A percentile compares a stretch with the other conserved stretches of the same genome.
phyloP scores from a whole-genome alignment of 352 stramenopile genomes.

The Pythium folliculosum region DNA sequence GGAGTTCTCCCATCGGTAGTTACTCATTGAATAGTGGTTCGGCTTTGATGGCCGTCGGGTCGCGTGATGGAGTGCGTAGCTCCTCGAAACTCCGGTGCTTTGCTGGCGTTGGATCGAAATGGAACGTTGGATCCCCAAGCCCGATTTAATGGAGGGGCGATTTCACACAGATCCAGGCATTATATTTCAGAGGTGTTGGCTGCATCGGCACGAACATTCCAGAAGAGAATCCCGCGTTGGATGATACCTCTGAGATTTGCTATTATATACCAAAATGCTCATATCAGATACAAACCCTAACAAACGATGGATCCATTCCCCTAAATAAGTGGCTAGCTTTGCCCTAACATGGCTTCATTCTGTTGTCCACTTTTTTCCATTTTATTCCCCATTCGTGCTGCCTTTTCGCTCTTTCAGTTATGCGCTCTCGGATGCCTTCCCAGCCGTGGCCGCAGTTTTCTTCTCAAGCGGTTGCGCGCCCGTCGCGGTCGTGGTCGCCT shows the following conservation, averaged over 20 bases:
- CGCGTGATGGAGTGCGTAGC: too few relatives aligned
- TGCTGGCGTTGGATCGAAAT: too few relatives aligned
- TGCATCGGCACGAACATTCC: conserved; percentile 23
- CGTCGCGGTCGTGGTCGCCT: background rate
- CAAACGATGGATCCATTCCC: background rate
- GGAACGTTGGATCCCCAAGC: background rate
- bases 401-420: conserved; percentile 1
- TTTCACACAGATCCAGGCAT: conserved; percentile 4
- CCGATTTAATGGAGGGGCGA: background rate
- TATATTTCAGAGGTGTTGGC: conserved; percentile 14
- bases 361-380: background rate
- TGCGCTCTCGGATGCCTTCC: conserved; percentile 24
- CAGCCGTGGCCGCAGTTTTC: background rate
- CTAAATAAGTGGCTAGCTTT: background rate
- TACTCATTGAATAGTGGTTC: too few relatives aligned
- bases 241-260: conserved; percentile 6
- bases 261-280: background rate
- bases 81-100: too few relatives aligned
- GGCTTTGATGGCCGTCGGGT: too few relatives aligned
- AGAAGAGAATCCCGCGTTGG: conserved; percentile 22
- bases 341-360: background rate
- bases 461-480: background rate
- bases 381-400: background rate
- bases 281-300: conserved; percentile 5
- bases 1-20: too few relatives aligned